Evolutionary conservation across 768 basidiomycete species (phyloP).

Genomic region (Panus rudis): DNA sequence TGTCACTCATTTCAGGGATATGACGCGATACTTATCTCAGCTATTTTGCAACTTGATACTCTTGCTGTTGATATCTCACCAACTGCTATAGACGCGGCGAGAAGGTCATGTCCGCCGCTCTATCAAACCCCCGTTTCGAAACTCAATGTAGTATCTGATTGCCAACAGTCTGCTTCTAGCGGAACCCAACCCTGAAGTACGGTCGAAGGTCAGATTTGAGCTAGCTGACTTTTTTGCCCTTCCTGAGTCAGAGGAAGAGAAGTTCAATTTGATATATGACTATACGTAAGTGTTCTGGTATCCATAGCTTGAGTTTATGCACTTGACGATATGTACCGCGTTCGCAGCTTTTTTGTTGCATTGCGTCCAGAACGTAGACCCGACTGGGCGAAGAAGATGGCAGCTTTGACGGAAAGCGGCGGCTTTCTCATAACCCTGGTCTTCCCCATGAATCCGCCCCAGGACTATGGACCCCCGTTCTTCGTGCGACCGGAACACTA

Average conservation of each 20-base stretch:
- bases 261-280: conserved; percentile 57
- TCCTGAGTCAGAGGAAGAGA: conserved; percentile 22
- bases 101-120: conserved; percentile 21
- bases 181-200: conserved; percentile 15
- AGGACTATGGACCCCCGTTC: conserved; percentile 53
- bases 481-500: conserved; percentile 54
- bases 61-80: conserved; percentile 51
- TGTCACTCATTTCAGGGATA: conserved; percentile 40
- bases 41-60: conserved; percentile 38
- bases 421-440: conserved; percentile 56
- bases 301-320: not conserved
- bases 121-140: too few species aligned
- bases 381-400: conserved; percentile 55
- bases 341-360: conserved; percentile 61
- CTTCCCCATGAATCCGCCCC: conserved; percentile 39
- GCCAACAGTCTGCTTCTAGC: too few species aligned
- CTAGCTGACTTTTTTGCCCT: conserved; percentile 51
- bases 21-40: conserved; percentile 50
- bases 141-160: too few species aligned
- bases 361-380: conserved; percentile 46
- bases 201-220: conserved; percentile 33
- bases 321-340: too few species aligned
- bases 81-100: conserved; percentile 45
- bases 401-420: conserved; percentile 48
- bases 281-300: conserved; percentile 40